Evolutionary conservation across 495 filamentous ascomycete species (phyloP).

Genomic region (Penicillium samsonianum): DNA sequence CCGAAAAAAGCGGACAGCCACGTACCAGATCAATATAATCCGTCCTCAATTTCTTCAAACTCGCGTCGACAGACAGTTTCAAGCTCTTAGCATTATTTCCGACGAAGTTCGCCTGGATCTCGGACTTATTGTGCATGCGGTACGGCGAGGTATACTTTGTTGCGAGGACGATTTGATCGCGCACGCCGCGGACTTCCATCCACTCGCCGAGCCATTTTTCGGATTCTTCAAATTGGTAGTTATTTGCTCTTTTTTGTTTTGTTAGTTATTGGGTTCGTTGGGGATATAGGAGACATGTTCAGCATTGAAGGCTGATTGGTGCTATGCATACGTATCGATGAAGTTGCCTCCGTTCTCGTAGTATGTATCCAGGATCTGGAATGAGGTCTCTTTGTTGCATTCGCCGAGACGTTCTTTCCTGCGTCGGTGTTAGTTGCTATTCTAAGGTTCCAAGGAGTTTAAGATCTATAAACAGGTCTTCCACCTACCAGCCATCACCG

Average conservation of each 20-base stretch:
- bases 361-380: conserved; percentile 67
- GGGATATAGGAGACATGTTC: too few relatives aligned
- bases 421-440: not conserved
- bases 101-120: conserved; percentile 53
- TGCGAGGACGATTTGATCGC: conserved; percentile 67
- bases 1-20: not conserved
- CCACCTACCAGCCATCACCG: conserved; percentile 51
- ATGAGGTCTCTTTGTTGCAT: conserved; percentile 61
- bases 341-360: conserved; percentile 72
- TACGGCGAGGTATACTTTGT: conserved; percentile 66
- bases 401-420: conserved; percentile 53
- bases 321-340: conserved; percentile 59
- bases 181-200: conserved; percentile 56
- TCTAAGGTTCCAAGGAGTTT: too few relatives aligned
- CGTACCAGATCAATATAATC: conserved; percentile 61
- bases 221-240: conserved; percentile 69
- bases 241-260: conserved; percentile 47
- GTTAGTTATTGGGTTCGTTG: not conserved
- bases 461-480: not conserved
- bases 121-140: conserved; percentile 30
- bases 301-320: not conserved
- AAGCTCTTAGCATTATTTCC: conserved; percentile 64
- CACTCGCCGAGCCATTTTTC: conserved; percentile 78
- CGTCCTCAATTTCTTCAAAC: conserved; percentile 62
- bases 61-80: conserved; percentile 52